Conservation (phyloP, 768 basidiomycete genomes). For the Boletus eberwhitei region DNA sequence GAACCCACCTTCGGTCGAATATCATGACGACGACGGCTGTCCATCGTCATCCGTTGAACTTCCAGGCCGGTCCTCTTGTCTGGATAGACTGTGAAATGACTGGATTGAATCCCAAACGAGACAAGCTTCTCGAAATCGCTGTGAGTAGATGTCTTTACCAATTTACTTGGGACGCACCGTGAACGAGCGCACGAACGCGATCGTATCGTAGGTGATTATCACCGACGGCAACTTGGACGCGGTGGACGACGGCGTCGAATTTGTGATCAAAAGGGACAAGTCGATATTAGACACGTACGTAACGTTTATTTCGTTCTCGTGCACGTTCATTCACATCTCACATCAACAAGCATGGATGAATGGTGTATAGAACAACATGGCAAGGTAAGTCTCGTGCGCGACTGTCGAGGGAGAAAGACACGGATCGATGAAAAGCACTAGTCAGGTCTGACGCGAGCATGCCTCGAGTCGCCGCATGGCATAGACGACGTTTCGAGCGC, state of each 20-base stretch:
- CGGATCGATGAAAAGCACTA: neutral
- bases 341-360: neutral
- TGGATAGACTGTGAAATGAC: slow-evolving; percentile 94
- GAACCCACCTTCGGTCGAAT: neutral
- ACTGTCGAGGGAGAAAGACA: no score
- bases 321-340: neutral
- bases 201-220: slow-evolving; percentile 62
- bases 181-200: neutral
- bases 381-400: neutral
- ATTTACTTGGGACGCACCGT: no score
- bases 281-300: slow-evolving; percentile 40
- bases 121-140: slow-evolving; percentile 62
- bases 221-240: slow-evolving; percentile 79
- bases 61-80: slow-evolving; percentile 17
- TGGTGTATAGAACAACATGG: neutral
- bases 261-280: slow-evolving; percentile 62
- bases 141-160: slow-evolving; percentile 24
- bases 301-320: neutral
- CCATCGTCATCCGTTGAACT: slow-evolving; percentile 1
- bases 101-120: slow-evolving; percentile 48
- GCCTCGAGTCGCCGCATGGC: slow-evolving; percentile 66
- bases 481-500: slow-evolving; percentile 54
- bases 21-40: slow-evolving; percentile 1
- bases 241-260: slow-evolving; percentile 80
- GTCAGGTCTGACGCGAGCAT: neutral